phyloP scores from a whole-genome alignment of 257 asterid species.

The Cordia subcordata region DNA sequence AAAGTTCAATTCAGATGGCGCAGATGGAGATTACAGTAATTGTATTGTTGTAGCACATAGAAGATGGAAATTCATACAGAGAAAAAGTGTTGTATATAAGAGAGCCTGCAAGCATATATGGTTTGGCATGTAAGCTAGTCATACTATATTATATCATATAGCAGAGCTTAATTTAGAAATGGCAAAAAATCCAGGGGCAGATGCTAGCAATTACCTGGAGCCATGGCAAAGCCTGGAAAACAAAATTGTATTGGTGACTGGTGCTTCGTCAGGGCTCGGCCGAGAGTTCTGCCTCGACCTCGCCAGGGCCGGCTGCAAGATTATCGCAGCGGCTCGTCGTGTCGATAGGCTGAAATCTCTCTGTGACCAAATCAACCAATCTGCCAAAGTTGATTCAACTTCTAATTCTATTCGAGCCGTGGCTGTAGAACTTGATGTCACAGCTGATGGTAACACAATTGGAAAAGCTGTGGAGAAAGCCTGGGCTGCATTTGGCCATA shows the following conservation, averaged over 20 bases:
- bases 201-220: no score
- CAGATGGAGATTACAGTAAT: no score
- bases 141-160: no score
- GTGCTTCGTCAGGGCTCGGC: slow-evolving; percentile 21
- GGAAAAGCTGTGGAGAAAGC: slow-evolving; percentile 48
- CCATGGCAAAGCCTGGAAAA: slow-evolving; percentile 6
- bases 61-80: no score
- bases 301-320: slow-evolving; percentile 6
- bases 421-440: slow-evolving; percentile 53
- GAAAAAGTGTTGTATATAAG: no score
- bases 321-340: slow-evolving; percentile 6
- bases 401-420: slow-evolving; percentile 17
- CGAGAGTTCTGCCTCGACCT: slow-evolving; percentile 19
- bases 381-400: not conserved
- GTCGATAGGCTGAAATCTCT: slow-evolving; percentile 6
- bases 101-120: no score
- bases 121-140: no score
- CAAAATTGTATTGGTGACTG: slow-evolving; percentile 22
- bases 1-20: no score
- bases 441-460: slow-evolving; percentile 25
- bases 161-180: no score
- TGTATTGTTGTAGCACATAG: no score
- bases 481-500: slow-evolving; percentile 57
- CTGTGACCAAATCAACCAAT: not conserved
- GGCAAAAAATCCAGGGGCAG: no score